Percentiles rank a stretch among this genome's conserved stretches.
Conservation (phyloP, 208 protist genomes). For the Leptomonas seymouri region DNA sequence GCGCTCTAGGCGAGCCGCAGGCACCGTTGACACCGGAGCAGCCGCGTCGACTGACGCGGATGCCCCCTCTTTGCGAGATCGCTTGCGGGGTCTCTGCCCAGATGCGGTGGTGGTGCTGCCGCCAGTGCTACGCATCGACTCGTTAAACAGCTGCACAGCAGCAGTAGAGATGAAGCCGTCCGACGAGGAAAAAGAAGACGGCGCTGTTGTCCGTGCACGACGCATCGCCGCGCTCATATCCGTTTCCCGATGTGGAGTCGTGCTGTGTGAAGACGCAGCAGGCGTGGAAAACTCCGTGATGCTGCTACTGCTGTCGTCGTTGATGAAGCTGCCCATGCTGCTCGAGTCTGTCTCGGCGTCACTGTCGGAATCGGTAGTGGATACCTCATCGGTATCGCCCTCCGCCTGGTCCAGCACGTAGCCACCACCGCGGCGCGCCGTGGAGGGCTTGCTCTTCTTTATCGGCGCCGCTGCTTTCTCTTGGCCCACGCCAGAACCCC, state of each 20-base stretch:
- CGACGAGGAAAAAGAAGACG: background rate
- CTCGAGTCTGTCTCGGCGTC: constrained; percentile 9
- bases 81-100: constrained; percentile 17
- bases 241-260: constrained; percentile 15
- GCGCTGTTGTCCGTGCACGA: background rate
- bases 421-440: constrained; percentile 7
- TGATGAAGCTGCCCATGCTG: constrained; percentile 30
- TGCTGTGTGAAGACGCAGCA: constrained; percentile 6
- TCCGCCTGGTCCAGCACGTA: constrained; percentile 46
- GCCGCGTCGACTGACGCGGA: background rate
- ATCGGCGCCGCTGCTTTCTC: background rate
- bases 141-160: background rate
- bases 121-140: background rate
- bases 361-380: constrained; percentile 24
- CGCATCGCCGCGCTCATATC: constrained; percentile 4
- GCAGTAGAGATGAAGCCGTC: background rate
- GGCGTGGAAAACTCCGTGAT: constrained; percentile 14
- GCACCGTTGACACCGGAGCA: constrained; percentile 32
- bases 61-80: constrained; percentile 16
- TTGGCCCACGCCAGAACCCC: background rate
- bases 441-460: background rate
- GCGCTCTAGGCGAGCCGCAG: constrained; percentile 50
- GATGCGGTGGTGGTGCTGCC: background rate
- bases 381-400: constrained; percentile 6
- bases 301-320: constrained; percentile 23